Conservation (phyloP, 2,329 filamentous ascomycete genomes). For the Scorias spongiosa region DNA sequence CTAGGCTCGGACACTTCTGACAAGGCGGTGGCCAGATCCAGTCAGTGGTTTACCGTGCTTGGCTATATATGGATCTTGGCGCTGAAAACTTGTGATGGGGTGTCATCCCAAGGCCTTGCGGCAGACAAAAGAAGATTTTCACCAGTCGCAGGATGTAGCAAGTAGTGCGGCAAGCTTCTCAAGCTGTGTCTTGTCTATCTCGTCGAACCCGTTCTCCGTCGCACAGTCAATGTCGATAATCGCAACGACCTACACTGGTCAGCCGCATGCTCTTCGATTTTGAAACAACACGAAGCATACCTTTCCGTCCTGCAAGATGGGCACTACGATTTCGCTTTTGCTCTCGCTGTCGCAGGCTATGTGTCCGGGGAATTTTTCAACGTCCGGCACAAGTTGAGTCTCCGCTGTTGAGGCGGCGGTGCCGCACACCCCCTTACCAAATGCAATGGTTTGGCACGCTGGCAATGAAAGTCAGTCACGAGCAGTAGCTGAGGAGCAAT, state of each 20-base stretch:
- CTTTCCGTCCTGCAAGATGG: conserved; percentile 41
- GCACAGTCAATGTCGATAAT: conserved; percentile 73
- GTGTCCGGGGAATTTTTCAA: conserved; percentile 61
- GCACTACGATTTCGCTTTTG: conserved; percentile 70
- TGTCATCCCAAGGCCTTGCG: too few species aligned
- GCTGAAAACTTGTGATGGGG: too few species aligned
- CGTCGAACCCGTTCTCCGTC: conserved; percentile 49
- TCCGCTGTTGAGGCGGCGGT: conserved; percentile 43
- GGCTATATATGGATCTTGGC: too few species aligned
- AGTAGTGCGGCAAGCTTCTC: conserved; percentile 51
- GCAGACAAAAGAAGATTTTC: neutral
- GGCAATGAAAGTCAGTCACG: conserved; percentile 11
- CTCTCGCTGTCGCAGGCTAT: conserved; percentile 68
- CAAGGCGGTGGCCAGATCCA: too few species aligned
- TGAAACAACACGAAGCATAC: conserved; percentile 19
- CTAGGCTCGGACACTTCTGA: too few species aligned
- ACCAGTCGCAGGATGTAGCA: conserved; percentile 50
- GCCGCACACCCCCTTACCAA: conserved; percentile 63
- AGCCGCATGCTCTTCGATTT: neutral
- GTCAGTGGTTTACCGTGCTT: too few species aligned
- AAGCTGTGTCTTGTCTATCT: conserved; percentile 48
- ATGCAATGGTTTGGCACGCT: conserved; percentile 63
- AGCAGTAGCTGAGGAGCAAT: neutral
- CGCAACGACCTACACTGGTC: conserved; percentile 38
- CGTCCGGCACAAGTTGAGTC: conserved; percentile 54